Evolutionary conservation across 2,329 filamentous ascomycete species (phyloP), one percentile per base, ranked within the genome.

Genomic region (Rhynchosporium agropyri): DNA sequence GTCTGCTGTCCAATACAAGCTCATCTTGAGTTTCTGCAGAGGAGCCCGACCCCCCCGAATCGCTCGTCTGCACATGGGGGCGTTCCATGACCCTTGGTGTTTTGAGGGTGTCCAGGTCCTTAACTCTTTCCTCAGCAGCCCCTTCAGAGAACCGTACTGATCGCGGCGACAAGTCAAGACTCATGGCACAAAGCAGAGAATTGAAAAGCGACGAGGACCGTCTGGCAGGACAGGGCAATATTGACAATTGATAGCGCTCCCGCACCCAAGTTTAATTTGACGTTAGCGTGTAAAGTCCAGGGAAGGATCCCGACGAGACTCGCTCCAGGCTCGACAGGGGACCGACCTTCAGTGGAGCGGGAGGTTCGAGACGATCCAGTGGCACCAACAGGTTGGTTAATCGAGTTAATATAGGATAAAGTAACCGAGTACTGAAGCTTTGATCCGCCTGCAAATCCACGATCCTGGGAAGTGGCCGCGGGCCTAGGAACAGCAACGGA

Each of bases 81-180:
- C 72, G 69, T 50, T 74, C 73, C 72, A 74, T 74, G 15, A 73
- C 67, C 48, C 63, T 69, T 9, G 66, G 76, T 66, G 63, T 76
- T 71, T 69, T 81, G 67, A 75, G 66, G 67, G 77, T 79, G 31
- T 84, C 81, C 55, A 74, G 63, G 29, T 76, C 77, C 42, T 79
- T 75, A 29, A 81, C 6, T 36, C 33, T 36, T 36, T 36, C 79
- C 61, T 80, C 77, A 63, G 81, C 82, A 63, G 81, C 82, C 71
- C 76, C 74, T 64, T 80, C 78, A 51, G 81, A 81, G 70, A 87
- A 87, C 67, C 84, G 81, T 67, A 87, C 82, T 66, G 79, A 78
- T 69, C 83, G 80, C 12, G 58, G 81, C 10, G 83, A 83, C 42
- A 79, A 74, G 67, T 86, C 83, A 70, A 78, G 56, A 63, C 65